A percentile compares a stretch with the other conserved stretches of the same genome.
These are phyloP conservation scores for Moelleriella libera DNA, from an alignment of 2,329 filamentous ascomycete species.

Conservation along the genomic window DNA sequence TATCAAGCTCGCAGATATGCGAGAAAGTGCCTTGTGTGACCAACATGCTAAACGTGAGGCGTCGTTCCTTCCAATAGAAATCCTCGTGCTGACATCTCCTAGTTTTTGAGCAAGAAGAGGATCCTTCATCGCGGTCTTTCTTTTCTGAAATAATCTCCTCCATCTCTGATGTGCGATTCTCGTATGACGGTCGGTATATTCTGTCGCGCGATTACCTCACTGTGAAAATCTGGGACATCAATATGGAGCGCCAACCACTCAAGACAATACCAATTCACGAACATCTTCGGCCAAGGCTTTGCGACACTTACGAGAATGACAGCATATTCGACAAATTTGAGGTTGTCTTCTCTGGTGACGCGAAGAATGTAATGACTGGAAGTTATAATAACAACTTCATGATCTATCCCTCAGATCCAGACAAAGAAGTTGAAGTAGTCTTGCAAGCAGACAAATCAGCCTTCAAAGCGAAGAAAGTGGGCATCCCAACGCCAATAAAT, in stretches of 20 bases:
- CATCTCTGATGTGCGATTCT: slow-evolving; percentile 97
- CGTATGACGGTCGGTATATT: slow-evolving; percentile 90
- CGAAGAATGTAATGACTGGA: slow-evolving; percentile 98
- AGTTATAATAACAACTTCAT: slow-evolving; percentile 99
- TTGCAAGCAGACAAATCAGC: slow-evolving; percentile 96
- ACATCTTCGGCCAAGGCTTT: slow-evolving; percentile 82
- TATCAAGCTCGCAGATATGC: slow-evolving; percentile 97
- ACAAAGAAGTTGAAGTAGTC: slow-evolving; percentile 94
- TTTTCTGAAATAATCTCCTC: slow-evolving; percentile 99
- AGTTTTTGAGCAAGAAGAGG: slow-evolving; percentile 99
- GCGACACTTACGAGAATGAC: slow-evolving; percentile 98
- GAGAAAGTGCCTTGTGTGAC: slow-evolving; percentile 90
- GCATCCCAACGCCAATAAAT: slow-evolving; percentile 94
- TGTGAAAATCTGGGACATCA: slow-evolving; percentile 99
- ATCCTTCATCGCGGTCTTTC: slow-evolving; percentile 91
- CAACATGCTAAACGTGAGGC: slow-evolving; percentile 78
- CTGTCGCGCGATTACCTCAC: slow-evolving; percentile 95
- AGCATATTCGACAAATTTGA: slow-evolving; percentile 99
- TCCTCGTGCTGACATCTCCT: slow-evolving; percentile 9
- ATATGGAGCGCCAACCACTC: slow-evolving; percentile 93
- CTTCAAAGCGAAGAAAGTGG: slow-evolving; percentile 99
- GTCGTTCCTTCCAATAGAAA: not conserved
- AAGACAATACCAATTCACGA: slow-evolving; percentile 99
- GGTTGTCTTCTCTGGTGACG: slow-evolving; percentile 95
- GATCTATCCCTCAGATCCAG: slow-evolving; percentile 95